A percentile compares a stretch with the other conserved stretches of the same genome.
These are phyloP conservation scores for Vitellaria paradoxa DNA, from an alignment of 179 eudicot genomes.

Conservation along the genomic window DNA sequence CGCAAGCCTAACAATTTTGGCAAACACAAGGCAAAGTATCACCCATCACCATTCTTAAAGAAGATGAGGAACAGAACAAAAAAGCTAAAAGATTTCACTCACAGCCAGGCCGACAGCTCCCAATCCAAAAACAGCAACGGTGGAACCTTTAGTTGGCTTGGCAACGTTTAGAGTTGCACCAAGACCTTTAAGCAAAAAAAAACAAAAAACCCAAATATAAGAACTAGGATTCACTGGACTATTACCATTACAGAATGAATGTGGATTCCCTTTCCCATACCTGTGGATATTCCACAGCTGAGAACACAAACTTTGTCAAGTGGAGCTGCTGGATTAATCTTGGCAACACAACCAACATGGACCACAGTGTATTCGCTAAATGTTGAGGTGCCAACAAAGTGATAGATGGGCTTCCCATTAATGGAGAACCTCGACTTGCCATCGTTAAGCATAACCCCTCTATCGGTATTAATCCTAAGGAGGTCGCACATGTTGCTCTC, in stretches of 20 bases:
- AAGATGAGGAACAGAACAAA: not conserved
- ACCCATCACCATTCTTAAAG: not conserved
- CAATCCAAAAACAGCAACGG: constrained; percentile 49
- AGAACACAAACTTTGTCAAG: constrained; percentile 51
- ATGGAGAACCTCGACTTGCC: constrained; percentile 38
- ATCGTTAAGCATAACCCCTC: constrained; percentile 46
- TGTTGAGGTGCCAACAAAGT: constrained; percentile 52
- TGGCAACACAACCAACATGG: constrained; percentile 50
- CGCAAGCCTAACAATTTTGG: constrained; percentile 25
- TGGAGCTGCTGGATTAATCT: constrained; percentile 47
- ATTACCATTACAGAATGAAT: not conserved
- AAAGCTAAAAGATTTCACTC: constrained; percentile 15
- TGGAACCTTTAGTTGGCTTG: constrained; percentile 43
- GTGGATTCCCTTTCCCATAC: constrained; percentile 11
- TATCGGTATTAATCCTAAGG: constrained; percentile 48
- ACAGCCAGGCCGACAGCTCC: constrained; percentile 59
- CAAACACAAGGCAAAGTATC: too few relatives aligned
- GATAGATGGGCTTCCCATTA: constrained; percentile 43
- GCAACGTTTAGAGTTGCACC: constrained; percentile 60
- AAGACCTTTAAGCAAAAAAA: constrained; percentile 27
- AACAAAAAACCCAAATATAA: not conserved
- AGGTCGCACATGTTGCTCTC: constrained; percentile 57
- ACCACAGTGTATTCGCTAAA: constrained; percentile 57
- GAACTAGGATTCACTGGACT: not conserved
- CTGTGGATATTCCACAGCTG: constrained; percentile 55